Evolutionary conservation across 768 basidiomycete genomes (phyloP).

Genomic region (Suillus brevipes): DNA sequence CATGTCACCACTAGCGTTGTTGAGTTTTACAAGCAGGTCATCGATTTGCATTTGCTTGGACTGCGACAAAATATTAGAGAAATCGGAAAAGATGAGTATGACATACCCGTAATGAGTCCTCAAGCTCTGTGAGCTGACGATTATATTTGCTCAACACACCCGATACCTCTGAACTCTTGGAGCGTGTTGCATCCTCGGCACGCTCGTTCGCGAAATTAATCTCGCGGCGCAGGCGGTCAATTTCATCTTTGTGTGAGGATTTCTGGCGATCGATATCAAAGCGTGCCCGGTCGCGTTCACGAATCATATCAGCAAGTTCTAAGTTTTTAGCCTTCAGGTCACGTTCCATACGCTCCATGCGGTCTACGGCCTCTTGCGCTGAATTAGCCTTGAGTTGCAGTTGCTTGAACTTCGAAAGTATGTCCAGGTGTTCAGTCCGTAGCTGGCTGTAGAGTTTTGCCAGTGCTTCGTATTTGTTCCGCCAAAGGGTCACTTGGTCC

Average conservation of each 20-base stretch:
- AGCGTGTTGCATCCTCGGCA: conserved; percentile 89
- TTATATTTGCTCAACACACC: conserved; percentile 90
- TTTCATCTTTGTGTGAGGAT: conserved; percentile 91
- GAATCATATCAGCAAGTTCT: conserved; percentile 97
- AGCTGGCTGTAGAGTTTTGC: conserved; percentile 99
- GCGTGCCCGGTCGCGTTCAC: conserved; percentile 92
- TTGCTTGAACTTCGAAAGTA: conserved; percentile 95
- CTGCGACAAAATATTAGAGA: conserved; percentile 42
- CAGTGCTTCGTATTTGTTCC: conserved; percentile 97
- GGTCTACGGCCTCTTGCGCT: conserved; percentile 96
- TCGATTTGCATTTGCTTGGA: conserved; percentile 97
- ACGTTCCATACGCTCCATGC: conserved; percentile 98
- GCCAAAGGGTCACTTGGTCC: conserved; percentile 95
- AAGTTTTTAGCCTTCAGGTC: conserved; percentile 98
- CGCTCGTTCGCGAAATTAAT: conserved; percentile 94
- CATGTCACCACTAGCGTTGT: conserved; percentile 70
- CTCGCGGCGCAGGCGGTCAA: conserved; percentile 90
- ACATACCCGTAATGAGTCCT: conserved; percentile 87
- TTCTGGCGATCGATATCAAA: conserved; percentile 95
- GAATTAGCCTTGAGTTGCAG: conserved; percentile 98
- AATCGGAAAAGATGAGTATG: not conserved
- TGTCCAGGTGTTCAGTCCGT: conserved; percentile 94
- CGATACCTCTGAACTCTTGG: conserved; percentile 93
- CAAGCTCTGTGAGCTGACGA: conserved; percentile 92
- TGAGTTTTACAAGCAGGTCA: conserved; percentile 80